These are phyloP conservation scores for Scolecobasidium constrictum DNA, from an alignment of 2,329 filamentous ascomycete species.

Conservation along the genomic window DNA sequence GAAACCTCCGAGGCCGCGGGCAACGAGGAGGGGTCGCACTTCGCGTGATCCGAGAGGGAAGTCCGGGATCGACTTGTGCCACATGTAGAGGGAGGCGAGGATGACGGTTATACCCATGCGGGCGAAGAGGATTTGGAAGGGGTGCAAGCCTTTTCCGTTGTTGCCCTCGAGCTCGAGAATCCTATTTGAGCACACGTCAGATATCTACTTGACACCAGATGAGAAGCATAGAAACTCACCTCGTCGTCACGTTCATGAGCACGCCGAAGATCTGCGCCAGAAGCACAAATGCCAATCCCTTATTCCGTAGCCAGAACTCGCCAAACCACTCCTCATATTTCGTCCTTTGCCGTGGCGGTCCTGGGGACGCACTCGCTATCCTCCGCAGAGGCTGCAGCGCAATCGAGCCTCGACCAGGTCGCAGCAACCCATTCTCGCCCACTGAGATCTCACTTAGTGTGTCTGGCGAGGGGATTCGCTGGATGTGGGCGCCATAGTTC, in stretches of 20 bases:
- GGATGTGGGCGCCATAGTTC: background rate
- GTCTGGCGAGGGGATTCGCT: background rate
- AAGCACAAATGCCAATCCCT: conserved; percentile 62
- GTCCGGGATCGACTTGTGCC: conserved; percentile 53
- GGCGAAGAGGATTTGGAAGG: conserved; percentile 70
- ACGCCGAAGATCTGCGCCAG: conserved; percentile 71
- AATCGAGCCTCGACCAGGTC: background rate
- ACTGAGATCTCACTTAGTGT: background rate
- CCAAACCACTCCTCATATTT: background rate
- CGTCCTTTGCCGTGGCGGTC: background rate
- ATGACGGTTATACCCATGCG: conserved; percentile 66
- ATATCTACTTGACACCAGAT: no score
- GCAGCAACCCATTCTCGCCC: background rate
- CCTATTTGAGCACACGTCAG: no score
- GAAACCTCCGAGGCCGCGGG: conserved; percentile 59
- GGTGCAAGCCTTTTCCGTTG: conserved; percentile 61
- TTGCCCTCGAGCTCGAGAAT: conserved; percentile 58
- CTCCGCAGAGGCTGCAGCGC: background rate
- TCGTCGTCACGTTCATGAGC: conserved; percentile 73
- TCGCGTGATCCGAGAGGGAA: conserved; percentile 59
- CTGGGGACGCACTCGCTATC: background rate
- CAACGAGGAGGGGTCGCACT: conserved; percentile 56
- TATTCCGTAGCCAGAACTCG: conserved; percentile 52
- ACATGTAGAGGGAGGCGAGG: conserved; percentile 62
- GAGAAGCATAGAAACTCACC: conserved; percentile 31